These are phyloP conservation scores for Beauveria varroae DNA, from an alignment of 2,329 filamentous ascomycete genomes.

Conservation along the genomic window DNA sequence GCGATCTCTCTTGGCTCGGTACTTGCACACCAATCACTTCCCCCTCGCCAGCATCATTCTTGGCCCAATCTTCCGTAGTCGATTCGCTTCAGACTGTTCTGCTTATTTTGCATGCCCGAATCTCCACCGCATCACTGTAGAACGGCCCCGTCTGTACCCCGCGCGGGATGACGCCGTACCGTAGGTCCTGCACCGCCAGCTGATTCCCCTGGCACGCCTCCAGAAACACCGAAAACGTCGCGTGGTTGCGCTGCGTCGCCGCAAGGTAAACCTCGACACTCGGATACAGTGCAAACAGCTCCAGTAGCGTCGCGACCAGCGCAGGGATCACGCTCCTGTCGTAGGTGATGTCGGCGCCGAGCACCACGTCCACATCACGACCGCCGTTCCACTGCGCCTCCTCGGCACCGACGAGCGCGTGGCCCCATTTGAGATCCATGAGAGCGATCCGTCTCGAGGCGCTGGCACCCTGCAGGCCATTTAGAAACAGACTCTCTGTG, in stretches of 20 bases:
- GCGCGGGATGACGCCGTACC: conserved; percentile 31
- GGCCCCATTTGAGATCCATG: conserved; percentile 58
- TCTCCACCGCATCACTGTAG: conserved; percentile 51
- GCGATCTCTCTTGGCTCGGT: too few species aligned
- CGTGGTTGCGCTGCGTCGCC: conserved; percentile 61
- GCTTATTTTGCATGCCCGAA: conserved; percentile 39
- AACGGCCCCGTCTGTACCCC: conserved; percentile 53
- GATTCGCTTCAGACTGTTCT: not conserved
- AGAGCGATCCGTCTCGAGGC: conserved; percentile 30
- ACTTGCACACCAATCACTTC: not conserved
- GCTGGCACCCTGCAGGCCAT: conserved; percentile 44
- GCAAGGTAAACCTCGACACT: conserved; percentile 55
- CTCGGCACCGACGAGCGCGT: conserved; percentile 50
- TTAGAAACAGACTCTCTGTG: conserved; percentile 61
- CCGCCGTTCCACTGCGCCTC: conserved; percentile 44
- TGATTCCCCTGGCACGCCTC: conserved; percentile 44
- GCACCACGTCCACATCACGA: conserved; percentile 49
- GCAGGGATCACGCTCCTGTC: conserved; percentile 56
- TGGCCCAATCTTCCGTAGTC: not conserved
- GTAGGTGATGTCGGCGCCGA: conserved; percentile 76
- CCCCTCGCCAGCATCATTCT: not conserved
- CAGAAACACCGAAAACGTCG: conserved; percentile 60
- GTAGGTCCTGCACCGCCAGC: conserved; percentile 35
- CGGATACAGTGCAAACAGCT: conserved; percentile 52
- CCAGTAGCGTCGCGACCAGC: conserved; percentile 56